Base-by-base conservation (phyloP, 169 alveolate species). In the Cryptosporidium tyzzeri region DNA sequence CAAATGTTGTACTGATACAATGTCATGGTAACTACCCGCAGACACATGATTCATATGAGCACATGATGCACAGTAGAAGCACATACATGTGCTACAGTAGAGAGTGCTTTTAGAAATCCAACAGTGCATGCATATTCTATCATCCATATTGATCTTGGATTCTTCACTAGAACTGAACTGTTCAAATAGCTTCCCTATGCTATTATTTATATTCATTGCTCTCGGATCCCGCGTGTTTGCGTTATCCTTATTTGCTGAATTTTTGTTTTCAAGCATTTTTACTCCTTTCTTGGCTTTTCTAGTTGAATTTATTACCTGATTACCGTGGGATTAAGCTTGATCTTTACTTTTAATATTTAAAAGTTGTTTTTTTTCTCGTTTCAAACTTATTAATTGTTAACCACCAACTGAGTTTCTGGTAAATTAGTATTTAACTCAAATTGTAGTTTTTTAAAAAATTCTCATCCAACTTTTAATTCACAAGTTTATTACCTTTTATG, bases 61-160 rank as follows among this genome's bases (percentile, higher is more conserved):
- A 41, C 89, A 80, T 44, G 89, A 62, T 0, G 80, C 89, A 62
- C 89, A 80, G 44, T 80, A 80, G 21, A 80, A 80, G 39, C 89
- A 80, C 73, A 80, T 62, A 62, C 89, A 80, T 41, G 89, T 80
- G 26, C 89, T 59, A 48, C 89, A 80, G 35, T 80, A 80, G 18
- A 80, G 68, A 37, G 89, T 80, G 44, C 89, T 59, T 59, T 50
- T 69, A 21, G 35, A 6, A 61, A 80, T 65, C 89, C 89, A 80
- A 59, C 89, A 80, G 26, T 80, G 89, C 89, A 80, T 80, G 0
- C 89, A 80, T n/a, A 45, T 14, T 44, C 89, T 61, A 50, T 80
- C 50, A 6, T 80, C 75, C 89, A 80, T 80, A 7, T 80, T 41
- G 7, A 73, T 59, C n/a, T 73, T 73, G 39, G 3, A 55, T 35